A percentile compares a stretch with the other conserved stretches of the same genome.
Evolutionary conservation across 129 eudicot species (phyloP).

Genomic region (Kitagawia praeruptora): DNA sequence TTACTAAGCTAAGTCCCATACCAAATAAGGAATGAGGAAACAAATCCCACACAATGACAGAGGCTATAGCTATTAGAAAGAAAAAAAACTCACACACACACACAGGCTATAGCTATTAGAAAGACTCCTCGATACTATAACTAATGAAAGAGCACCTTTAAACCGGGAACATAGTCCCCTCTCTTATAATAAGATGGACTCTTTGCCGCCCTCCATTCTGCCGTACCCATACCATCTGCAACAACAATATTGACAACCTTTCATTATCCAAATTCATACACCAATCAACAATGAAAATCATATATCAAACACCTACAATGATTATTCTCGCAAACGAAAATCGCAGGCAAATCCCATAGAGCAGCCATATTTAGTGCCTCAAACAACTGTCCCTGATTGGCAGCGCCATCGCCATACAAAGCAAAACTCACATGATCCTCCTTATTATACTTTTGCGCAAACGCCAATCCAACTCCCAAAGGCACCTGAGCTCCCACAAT

Average conservation of each 20-base stretch:
- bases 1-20: not conserved
- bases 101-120: not conserved
- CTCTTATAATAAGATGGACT: slow-evolving; percentile 87
- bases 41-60: not conserved
- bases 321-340: slow-evolving; percentile 90
- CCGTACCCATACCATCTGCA: slow-evolving; percentile 98
- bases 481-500: slow-evolving; percentile 98
- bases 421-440: slow-evolving; percentile 74
- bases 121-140: not conserved
- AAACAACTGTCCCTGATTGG: slow-evolving; percentile 90
- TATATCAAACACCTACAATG: slow-evolving; percentile 46
- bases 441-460: slow-evolving; percentile 86
- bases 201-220: slow-evolving; percentile 98
- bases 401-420: slow-evolving; percentile 92
- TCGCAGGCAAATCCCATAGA: slow-evolving; percentile 93
- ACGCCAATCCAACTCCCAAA: slow-evolving; percentile 83
- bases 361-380: slow-evolving; percentile 98
- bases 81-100: not conserved
- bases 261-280: not conserved
- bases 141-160: slow-evolving; percentile 53
- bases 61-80: not conserved
- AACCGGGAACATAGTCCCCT: slow-evolving; percentile 98
- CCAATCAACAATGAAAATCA: not conserved
- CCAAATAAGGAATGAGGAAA: too few species aligned
- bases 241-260: slow-evolving; percentile 11